Percentiles rank a stretch among this genome's conserved stretches.
phyloP scores from a whole-genome alignment of 176 grass and related monocot genomes.

The Guadua angustifolia region DNA sequence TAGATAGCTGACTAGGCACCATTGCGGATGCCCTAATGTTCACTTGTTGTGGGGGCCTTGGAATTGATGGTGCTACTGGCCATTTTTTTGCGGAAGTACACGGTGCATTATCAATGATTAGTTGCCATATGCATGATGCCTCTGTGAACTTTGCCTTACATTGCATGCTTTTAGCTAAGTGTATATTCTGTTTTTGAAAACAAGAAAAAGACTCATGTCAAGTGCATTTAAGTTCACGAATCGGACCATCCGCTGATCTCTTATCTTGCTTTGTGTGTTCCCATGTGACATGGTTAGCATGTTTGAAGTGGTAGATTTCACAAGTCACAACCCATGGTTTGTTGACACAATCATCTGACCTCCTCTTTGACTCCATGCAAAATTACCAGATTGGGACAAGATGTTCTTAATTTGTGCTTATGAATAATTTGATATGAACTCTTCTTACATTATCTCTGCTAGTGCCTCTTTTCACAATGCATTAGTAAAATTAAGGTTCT shows the following conservation, averaged over 20 bases:
- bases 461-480: not conserved
- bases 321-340: not conserved
- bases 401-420: too few species aligned
- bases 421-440: not conserved
- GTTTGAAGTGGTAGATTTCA: not conserved
- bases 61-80: not conserved
- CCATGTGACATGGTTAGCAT: not conserved
- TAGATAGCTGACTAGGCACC: too few species aligned
- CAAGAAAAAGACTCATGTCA: not conserved
- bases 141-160: not conserved
- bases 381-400: not conserved
- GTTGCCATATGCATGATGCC: not conserved
- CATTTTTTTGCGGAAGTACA: not conserved
- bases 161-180: not conserved
- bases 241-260: not conserved
- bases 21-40: too few species aligned
- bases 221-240: not conserved
- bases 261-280: not conserved
- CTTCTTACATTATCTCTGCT: not conserved
- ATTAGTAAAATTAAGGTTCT: not conserved
- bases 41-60: slow-evolving; percentile 21
- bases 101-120: slow-evolving; percentile 14
- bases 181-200: not conserved
- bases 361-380: not conserved
- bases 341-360: not conserved